Conservation (phyloP, 2,329 filamentous ascomycete genomes). For the Sordariomycetes sp. region DNA sequence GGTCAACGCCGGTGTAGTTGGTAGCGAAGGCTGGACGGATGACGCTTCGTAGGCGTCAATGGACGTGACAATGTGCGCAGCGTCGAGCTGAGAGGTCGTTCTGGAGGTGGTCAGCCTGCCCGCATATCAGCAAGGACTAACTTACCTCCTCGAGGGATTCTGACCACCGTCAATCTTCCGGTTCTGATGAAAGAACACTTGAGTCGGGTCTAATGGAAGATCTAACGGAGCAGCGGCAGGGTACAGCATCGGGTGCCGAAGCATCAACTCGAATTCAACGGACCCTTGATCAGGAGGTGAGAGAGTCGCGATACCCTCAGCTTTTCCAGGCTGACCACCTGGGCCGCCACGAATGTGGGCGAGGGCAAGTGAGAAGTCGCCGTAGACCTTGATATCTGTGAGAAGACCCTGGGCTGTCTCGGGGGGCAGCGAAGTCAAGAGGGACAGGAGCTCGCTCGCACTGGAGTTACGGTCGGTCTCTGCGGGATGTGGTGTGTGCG, state of each 20-base stretch:
- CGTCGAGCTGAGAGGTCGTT: no score
- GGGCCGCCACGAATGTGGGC: conserved; percentile 2
- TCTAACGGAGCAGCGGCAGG: conserved; percentile 6
- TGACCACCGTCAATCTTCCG: no score
- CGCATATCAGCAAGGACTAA: no score
- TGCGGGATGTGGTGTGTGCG: background rate
- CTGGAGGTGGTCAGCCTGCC: no score
- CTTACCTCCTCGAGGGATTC: no score
- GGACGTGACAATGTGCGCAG: background rate
- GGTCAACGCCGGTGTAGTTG: no score
- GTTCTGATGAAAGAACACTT: no score
- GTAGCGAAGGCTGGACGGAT: no score
- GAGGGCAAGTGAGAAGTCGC: background rate
- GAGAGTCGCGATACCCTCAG: background rate
- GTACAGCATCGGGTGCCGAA: conserved; percentile 5
- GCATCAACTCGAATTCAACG: conserved; percentile 8
- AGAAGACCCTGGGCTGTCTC: conserved; percentile 1
- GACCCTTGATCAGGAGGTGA: conserved; percentile 6
- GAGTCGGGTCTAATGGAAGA: background rate
- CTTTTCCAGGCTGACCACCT: background rate
- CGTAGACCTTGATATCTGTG: background rate
- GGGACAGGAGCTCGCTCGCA: conserved; percentile 3
- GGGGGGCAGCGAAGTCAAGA: background rate
- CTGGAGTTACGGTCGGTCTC: conserved; percentile 2
- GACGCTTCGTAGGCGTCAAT: background rate